Base-by-base conservation (phyloP, 352 stramenopile genomes). In the Pilasporangium apinafurcum region DNA sequence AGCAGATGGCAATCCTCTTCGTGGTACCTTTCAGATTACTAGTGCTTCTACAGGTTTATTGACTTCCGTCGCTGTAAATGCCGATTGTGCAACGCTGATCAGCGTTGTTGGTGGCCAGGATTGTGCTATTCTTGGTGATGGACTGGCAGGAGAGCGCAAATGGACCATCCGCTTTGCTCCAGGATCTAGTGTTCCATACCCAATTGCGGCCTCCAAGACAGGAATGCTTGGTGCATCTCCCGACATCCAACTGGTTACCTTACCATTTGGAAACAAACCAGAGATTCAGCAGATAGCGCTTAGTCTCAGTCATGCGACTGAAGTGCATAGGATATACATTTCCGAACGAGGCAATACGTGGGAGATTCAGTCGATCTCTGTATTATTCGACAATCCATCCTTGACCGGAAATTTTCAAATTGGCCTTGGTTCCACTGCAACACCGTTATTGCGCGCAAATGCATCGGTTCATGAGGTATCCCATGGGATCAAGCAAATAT, bases 271-370 rank as follows among this genome's bases (percentile, higher is more conserved):
- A 12, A 44, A 39, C 14, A 35, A 39, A 20, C 25, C 28, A 5
- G 55, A 59, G 24, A 48, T 70, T n/a, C 60, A 70, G 16, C 41
- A 49, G 9, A 36, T 70, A 12, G 25, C 46, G 18, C 18, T 66
- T 16, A 39, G 31, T 1, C 54, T 66, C 12, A 35, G 25, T 4
- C 34, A 64, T 25, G 53, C 51, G 14, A 34, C 51, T 27, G 47
- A 53, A 33, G 47, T 70, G 9, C 60, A 70, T 22, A 51, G 51
- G 8, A 18, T 70, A 6, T 36, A 28, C 13, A 31, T 65, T 4
- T 56, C 52, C 13, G 22, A 57, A 31, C 41, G 42, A 12, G 48
- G 48, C 13, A 56, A 50, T 25, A 50, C 50, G 30, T 62, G 53
- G 53, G 53, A 62, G 44, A 57, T 62, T 34, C 53, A 62, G 17